A percentile compares a stretch with the other conserved stretches of the same genome.
Evolutionary conservation across 305 asterid genomes (phyloP).

Genomic region (Fraxinus dipetala): DNA sequence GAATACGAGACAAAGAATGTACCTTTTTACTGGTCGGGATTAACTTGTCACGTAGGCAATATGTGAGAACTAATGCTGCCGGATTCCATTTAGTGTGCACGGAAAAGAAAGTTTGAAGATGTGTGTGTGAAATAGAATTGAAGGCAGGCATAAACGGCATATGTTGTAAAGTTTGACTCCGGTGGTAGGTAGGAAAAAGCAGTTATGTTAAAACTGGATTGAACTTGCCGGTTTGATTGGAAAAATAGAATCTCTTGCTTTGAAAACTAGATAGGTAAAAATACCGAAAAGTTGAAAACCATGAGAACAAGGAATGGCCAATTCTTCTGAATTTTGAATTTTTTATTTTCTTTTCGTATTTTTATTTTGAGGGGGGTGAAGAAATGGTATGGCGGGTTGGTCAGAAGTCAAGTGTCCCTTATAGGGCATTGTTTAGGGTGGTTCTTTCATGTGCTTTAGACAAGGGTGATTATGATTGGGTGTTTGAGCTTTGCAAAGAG

Average conservation of each 20-base stretch:
- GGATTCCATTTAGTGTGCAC: not conserved
- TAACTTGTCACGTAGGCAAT: not conserved
- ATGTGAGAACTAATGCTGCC: not conserved
- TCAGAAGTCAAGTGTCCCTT: constrained; percentile 24
- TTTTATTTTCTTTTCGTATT: too few relatives aligned
- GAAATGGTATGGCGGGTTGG: constrained; percentile 37
- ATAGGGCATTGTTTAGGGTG: constrained; percentile 26
- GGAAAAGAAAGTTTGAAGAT: not conserved
- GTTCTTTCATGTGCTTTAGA: constrained; percentile 31
- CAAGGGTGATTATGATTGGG: constrained; percentile 43
- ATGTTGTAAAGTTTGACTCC: not conserved
- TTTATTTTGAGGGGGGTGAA: constrained; percentile 30
- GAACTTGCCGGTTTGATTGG: not conserved
- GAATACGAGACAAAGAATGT: not conserved
- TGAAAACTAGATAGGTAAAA: too few relatives aligned
- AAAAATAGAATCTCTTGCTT: too few relatives aligned
- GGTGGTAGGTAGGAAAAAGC: not conserved
- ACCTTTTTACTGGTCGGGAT: not conserved
- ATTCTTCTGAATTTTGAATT: too few relatives aligned
- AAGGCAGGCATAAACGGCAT: not conserved
- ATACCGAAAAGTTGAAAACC: too few relatives aligned
- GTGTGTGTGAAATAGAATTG: not conserved
- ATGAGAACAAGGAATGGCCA: too few relatives aligned
- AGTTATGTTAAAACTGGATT: not conserved
- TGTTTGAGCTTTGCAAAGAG: constrained; percentile 39